These are phyloP conservation scores for Cryptosporidium sp. DNA, from an alignment of 169 alveolate species.

Conservation along the genomic window DNA sequence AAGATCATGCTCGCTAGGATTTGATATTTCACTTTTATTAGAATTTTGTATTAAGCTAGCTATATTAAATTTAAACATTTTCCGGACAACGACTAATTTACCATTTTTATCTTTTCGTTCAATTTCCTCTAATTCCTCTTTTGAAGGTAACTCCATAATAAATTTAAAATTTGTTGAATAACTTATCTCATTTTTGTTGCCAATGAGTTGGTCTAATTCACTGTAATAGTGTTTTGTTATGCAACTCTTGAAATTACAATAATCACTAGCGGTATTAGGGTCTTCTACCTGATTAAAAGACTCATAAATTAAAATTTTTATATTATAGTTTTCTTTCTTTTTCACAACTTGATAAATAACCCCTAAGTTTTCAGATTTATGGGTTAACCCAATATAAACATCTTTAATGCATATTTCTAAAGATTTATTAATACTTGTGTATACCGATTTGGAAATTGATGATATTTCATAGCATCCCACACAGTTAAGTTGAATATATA, in stretches of 20 bases:
- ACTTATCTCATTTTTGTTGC: background rate
- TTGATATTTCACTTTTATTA: background rate
- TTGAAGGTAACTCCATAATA: background rate
- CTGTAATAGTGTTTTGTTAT: conserved; percentile 2
- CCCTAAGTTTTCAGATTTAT: background rate
- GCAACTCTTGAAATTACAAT: conserved; percentile 1
- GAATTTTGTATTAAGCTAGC: background rate
- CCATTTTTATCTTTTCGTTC: conserved; percentile 33
- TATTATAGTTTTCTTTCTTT: conserved; percentile 1
- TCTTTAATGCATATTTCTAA: conserved; percentile 10
- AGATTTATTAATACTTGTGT: conserved; percentile 24
- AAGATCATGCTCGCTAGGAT: background rate
- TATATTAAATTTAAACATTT: conserved; percentile 8
- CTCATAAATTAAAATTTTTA: conserved; percentile 4
- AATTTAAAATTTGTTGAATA: background rate
- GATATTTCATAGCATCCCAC: conserved; percentile 1
- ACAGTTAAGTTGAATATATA: background rate
- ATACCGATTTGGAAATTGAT: background rate
- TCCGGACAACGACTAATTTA: background rate
- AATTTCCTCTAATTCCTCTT: conserved; percentile 8
- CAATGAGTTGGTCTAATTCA: background rate
- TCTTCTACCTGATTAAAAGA: background rate
- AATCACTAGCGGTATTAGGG: background rate
- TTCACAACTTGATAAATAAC: conserved; percentile 9
- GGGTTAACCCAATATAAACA: background rate